Percentiles rank a stretch among this genome's conserved stretches.
phyloP scores from a whole-genome alignment of 345 rosid species.

The Citrus cavaleriei region DNA sequence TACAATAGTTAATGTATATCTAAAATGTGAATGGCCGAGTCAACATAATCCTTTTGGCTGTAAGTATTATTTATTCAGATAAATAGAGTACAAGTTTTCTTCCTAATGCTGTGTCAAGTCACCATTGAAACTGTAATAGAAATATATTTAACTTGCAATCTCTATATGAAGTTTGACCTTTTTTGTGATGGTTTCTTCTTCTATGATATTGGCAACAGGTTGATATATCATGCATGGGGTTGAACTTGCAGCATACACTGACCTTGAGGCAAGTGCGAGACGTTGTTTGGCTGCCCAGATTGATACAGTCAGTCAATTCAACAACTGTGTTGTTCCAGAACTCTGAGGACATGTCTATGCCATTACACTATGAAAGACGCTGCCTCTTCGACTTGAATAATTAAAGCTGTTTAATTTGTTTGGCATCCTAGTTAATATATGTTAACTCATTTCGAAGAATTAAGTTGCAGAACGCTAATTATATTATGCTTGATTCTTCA shows the following conservation, averaged over 20 bases:
- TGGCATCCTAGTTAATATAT: background rate
- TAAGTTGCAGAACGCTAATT: background rate
- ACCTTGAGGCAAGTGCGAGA: constrained; percentile 36
- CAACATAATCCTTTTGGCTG: too few species aligned
- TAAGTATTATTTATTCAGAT: too few species aligned
- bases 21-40: too few species aligned
- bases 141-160: too few species aligned
- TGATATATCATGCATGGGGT: constrained; percentile 32
- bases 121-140: too few species aligned
- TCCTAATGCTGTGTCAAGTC: too few species aligned
- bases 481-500: background rate
- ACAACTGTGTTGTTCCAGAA: background rate
- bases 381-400: constrained; percentile 7
- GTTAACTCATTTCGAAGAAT: background rate
- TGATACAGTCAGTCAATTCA: constrained; percentile 17
- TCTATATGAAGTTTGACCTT: too few species aligned
- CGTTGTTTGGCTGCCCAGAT: constrained; percentile 29
- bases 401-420: too few species aligned
- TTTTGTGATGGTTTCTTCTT: background rate
- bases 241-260: constrained; percentile 21
- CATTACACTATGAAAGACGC: constrained; percentile 18
- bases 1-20: too few species aligned
- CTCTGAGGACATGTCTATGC: constrained; percentile 3
- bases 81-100: too few species aligned
- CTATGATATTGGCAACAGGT: constrained; percentile 12